Evolutionary conservation across 345 rosid genomes (phyloP), one percentile per base, ranked within the genome.

Genomic region (Euphorbia lathyris): DNA sequence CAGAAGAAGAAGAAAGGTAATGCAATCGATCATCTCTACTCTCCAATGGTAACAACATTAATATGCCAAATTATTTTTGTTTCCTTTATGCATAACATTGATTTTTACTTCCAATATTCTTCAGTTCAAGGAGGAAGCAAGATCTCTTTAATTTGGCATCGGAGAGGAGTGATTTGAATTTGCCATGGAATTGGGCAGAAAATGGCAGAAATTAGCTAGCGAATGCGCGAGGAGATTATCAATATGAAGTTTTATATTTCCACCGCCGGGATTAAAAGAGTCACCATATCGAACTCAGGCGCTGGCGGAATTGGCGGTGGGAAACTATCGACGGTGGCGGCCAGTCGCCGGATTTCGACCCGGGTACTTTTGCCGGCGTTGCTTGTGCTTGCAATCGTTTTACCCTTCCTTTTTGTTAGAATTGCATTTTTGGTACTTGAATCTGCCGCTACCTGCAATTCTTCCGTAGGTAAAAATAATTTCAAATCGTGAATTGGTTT

Each of bases 181-280:
- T 52, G 64, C 74, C 62, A 78, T 80, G 88, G 83, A 79, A 72
- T 23, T 58, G 64, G 66, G 72, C 78, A 74, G 57, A 58, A 62
- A 71, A 58, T 38, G 75, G 29, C 13, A 10, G 4, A 23, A 22
- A 55, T 23, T 55, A 55, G 30, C 13, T 9, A 23, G 59, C 4
- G 59, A 23, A 25, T 1, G 29, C 11, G 12, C 9, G 47, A 16
- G 14, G 30, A 66, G 64, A 25, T 72, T 55, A 51, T 67, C 71
- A 73, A 1, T 0, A 90, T 88, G 95, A 92, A 85, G 92, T 81
- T 87, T 36, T 85, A 85, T 82, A 80, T 88, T 75, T 92, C 95
- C 34, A 82, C 88, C 55, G 65, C 80, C 19, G 96, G 88, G 73
- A 82, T 90, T 32, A 90, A 87, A 85, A 90, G 80, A 75, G 80